Evolutionary conservation across 2,329 filamentous ascomycete genomes (phyloP).

Genomic region (Domatiomyces globalis): DNA sequence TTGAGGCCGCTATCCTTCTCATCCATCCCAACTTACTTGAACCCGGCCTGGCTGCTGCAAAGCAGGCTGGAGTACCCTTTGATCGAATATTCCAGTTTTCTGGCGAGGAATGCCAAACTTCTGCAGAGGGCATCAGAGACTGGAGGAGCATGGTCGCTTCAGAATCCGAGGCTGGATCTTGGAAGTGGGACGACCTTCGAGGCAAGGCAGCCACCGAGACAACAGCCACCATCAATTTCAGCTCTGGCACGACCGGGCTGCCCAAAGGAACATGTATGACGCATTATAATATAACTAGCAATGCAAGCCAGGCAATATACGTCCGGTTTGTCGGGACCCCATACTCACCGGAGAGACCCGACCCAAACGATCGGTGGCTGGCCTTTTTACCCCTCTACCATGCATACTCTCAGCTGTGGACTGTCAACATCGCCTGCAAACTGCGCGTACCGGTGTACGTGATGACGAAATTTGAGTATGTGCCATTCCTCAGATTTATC

Average conservation of each 20-base stretch:
- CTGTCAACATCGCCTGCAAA: conserved; percentile 44
- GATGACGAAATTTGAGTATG: conserved; percentile 48
- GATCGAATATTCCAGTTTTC: conserved; percentile 18
- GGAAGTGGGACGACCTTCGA: conserved; percentile 24
- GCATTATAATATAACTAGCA: conserved; percentile 37
- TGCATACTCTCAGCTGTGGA: conserved; percentile 35
- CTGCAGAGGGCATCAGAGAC: conserved; percentile 26
- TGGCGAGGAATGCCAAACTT: conserved; percentile 29
- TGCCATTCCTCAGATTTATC: conserved; percentile 40
- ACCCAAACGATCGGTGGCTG: conserved; percentile 26
- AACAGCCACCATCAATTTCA: conserved; percentile 37
- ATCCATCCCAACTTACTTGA: conserved; percentile 35
- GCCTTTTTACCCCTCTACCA: conserved; percentile 36
- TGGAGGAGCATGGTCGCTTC: conserved; percentile 14
- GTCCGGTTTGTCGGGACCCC: conserved; percentile 50
- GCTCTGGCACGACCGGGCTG: conserved; percentile 38
- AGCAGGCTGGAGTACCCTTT: conserved; percentile 12
- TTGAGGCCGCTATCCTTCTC: conserved; percentile 36
- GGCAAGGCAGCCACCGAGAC: conserved; percentile 27
- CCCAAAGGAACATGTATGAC: conserved; percentile 40
- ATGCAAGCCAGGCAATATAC: conserved; percentile 42
- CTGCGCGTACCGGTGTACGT: conserved; percentile 49
- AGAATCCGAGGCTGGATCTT: conserved; percentile 21
- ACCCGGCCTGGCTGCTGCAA: conserved; percentile 27
- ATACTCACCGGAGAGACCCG: conserved; percentile 36